Evolutionary conservation across 2,329 filamentous ascomycete genomes (phyloP).

Genomic region (Arthroderma sp.): DNA sequence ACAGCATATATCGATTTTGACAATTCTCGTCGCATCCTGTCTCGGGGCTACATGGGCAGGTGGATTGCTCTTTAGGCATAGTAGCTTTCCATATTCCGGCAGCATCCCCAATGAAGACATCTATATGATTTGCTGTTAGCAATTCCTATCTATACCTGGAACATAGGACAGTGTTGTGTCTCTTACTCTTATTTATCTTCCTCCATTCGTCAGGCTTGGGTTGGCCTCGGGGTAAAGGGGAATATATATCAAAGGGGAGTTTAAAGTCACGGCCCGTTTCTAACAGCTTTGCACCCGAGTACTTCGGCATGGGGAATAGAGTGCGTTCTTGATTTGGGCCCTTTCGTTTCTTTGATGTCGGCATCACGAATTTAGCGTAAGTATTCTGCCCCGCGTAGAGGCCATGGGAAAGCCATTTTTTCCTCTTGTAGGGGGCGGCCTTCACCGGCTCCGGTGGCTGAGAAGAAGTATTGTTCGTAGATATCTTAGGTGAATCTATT

Average conservation of each 20-base stretch:
- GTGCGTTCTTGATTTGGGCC: constrained; percentile 26
- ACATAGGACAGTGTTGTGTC: not conserved
- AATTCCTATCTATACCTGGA: not conserved
- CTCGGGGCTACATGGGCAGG: constrained; percentile 64
- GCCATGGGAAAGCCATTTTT: constrained; percentile 70
- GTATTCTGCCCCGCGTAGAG: constrained; percentile 72
- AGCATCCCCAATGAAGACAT: constrained; percentile 81
- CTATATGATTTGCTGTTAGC: constrained; percentile 31
- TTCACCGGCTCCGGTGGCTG: constrained; percentile 15
- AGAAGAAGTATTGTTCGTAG: not conserved
- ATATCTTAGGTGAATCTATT: not conserved
- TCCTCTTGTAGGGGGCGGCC: constrained; percentile 32
- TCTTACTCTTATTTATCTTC: constrained; percentile 78
- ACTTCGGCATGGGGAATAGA: constrained; percentile 61
- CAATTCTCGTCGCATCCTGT: constrained; percentile 79
- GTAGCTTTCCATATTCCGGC: constrained; percentile 67
- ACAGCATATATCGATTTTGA: constrained; percentile 92
- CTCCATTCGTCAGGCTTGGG: constrained; percentile 89
- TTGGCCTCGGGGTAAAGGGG: constrained; percentile 70
- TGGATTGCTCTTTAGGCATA: constrained; percentile 59
- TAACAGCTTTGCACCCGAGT: constrained; percentile 57
- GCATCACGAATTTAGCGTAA: constrained; percentile 33
- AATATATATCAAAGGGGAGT: constrained; percentile 79
- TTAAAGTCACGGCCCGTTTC: constrained; percentile 69
- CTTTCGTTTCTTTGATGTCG: constrained; percentile 31